Percentiles rank a stretch among this genome's conserved stretches.
Conservation (phyloP, 1,284 basidiomycete genomes). For the Ustilago trichophora region DNA sequence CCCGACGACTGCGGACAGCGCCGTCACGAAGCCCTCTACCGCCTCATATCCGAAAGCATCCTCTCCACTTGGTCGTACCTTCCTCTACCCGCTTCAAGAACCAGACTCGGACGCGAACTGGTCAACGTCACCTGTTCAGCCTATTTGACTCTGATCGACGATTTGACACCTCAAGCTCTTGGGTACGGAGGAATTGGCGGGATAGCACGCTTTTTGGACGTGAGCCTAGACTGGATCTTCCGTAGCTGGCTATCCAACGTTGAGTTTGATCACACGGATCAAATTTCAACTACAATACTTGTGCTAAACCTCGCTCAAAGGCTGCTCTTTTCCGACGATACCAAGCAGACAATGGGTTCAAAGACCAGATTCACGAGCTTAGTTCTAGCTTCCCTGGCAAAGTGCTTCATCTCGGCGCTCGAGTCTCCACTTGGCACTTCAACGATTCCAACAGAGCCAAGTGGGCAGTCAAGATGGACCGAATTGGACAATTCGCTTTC, state of each 20-base stretch:
- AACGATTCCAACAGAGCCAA: neutral
- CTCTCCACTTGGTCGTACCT: constrained; percentile 42
- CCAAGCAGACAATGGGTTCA: neutral
- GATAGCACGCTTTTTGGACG: constrained; percentile 18
- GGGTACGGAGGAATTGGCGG: neutral
- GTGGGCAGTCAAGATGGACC: neutral
- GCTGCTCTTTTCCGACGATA: constrained; percentile 1
- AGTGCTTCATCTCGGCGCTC: constrained; percentile 14
- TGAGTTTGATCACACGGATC: constrained; percentile 11
- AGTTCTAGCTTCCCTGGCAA: constrained; percentile 10
- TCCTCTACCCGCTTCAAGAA: constrained; percentile 23
- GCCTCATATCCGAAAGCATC: constrained; percentile 18
- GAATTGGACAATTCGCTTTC: neutral
- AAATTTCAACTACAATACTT: neutral
- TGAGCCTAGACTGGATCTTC: constrained; percentile 26
- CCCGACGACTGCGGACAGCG: constrained; percentile 20
- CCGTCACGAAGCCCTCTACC: constrained; percentile 17
- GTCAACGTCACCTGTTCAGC: constrained; percentile 16
- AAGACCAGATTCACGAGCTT: neutral
- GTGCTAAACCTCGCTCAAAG: constrained; percentile 2
- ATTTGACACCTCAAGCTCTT: constrained; percentile 1
- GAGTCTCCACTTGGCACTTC: constrained; percentile 10
- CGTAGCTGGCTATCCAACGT: constrained; percentile 14
- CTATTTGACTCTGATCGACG: constrained; percentile 6
- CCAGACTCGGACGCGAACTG: constrained; percentile 3